phyloP scores from a whole-genome alignment of 2,329 filamentous ascomycete genomes.

The Dactylellina parvicollis region DNA sequence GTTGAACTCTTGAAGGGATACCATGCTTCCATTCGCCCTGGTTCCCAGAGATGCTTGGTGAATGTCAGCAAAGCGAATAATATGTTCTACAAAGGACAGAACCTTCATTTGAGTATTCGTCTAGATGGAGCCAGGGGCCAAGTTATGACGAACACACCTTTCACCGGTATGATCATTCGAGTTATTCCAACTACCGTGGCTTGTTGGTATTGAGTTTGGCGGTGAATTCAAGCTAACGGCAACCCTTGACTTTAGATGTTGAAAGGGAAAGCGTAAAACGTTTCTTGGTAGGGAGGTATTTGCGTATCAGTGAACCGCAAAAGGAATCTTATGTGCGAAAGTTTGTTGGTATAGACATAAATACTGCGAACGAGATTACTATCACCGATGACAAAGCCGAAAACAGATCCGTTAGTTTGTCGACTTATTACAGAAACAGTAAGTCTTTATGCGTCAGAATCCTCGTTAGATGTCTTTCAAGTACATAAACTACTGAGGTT shows the following conservation, averaged over 20 bases:
- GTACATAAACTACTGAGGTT: too few relatives aligned
- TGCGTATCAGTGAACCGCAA: neutral
- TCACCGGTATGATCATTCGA: conserved; percentile 3
- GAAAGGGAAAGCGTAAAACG: neutral
- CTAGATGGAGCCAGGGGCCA: neutral
- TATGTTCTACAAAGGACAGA: conserved; percentile 67
- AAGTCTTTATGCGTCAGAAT: too few relatives aligned
- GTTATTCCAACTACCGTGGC: neutral
- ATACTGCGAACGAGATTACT: neutral
- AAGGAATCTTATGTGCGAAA: neutral
- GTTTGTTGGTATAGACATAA: neutral
- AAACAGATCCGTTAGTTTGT: neutral
- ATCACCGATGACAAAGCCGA: neutral
- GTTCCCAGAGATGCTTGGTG: conserved; percentile 68
- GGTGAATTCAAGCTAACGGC: too few relatives aligned
- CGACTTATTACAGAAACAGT: neutral
- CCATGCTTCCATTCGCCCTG: conserved; percentile 65
- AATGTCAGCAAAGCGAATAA: conserved; percentile 72
- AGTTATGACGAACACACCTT: neutral
- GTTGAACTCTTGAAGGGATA: conserved; percentile 36
- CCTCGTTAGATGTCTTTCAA: too few relatives aligned
- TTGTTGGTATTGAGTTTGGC: neutral
- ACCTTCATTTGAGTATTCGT: neutral
- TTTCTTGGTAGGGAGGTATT: conserved; percentile 1
- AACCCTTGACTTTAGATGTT: neutral